Percentiles rank a stretch among this genome's conserved stretches.
Evolutionary conservation across 176 grass and related monocot species (phyloP).

Genomic region (Oryza officinalis): DNA sequence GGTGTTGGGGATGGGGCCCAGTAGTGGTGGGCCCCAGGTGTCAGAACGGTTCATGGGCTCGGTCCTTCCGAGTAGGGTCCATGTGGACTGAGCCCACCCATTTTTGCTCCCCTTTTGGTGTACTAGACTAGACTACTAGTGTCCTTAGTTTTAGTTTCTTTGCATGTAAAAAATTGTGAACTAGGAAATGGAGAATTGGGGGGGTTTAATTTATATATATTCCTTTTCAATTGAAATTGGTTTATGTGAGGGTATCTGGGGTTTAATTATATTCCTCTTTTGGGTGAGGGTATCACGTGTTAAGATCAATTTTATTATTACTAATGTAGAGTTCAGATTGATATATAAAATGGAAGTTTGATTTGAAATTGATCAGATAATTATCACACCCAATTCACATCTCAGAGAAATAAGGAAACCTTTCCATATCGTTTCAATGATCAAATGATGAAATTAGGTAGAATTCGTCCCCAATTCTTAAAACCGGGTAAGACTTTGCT

Average conservation of each 20-base stretch:
- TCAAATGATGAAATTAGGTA: no score
- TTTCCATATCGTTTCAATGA: no score
- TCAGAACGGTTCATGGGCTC: conserved; percentile 72
- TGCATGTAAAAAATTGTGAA: conserved; percentile 37
- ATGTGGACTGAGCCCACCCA: conserved; percentile 49
- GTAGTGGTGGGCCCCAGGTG: conserved; percentile 21
- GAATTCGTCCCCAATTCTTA: no score
- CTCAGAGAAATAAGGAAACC: not conserved
- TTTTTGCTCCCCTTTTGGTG: conserved; percentile 25
- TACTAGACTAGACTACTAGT: not conserved
- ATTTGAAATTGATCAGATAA: not conserved
- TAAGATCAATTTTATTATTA: no score
- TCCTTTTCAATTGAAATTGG: not conserved
- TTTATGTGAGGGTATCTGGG: not conserved
- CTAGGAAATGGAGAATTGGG: conserved; percentile 27
- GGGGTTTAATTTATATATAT: not conserved
- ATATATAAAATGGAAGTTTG: not conserved
- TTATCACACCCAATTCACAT: not conserved
- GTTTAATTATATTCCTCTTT: not conserved
- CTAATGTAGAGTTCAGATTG: no score
- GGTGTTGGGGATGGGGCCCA: conserved; percentile 30
- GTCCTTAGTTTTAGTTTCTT: conserved; percentile 6
- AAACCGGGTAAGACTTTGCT: not conserved
- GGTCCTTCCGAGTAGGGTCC: conserved; percentile 64
- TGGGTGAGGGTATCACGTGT: no score